Evolutionary conservation across 768 basidiomycete genomes (phyloP), one percentile per base, ranked within the genome.

Genomic region (Mrakia frigida): DNA sequence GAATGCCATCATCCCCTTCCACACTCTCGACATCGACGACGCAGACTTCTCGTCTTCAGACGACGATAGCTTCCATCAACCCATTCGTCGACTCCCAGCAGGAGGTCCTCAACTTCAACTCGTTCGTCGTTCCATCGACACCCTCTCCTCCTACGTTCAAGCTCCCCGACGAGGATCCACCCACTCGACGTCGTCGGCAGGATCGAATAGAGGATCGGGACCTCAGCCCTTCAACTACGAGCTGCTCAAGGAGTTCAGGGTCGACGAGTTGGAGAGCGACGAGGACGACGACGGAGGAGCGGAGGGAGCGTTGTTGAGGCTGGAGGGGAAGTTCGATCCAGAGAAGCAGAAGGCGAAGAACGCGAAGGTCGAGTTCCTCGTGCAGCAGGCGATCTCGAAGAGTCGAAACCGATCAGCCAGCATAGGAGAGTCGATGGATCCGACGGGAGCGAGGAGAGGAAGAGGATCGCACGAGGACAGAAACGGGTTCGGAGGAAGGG

Each of bases 301-400:
- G 25, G 92, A 93, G 43, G 91, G 89, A 10, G 93, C 94, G 25
- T 82, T 97, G 78, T 86, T 87, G 33, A 86, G 91, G 18, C 86
- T 97, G 53, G 93, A 96, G 82, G 94, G 93, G 0, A 89, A 93
- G 81, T 91, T 94, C 73, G 92, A 93, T 82, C 87, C 87, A 0
- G 85, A 88, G 77, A 87, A 88, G 80, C 88, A 90, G 81, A 37
- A 60, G 70, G 76, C 89, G 79, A 92, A 90, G 80, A 87, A 87
- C 50, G 86, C 86, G 68, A 92, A 93, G 82, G 91, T 94, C 5
- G 89, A 93, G 81, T 88, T 28, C 10, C 73, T 74, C 43, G 60
- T 74, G 18, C 35, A 68, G 39, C 35, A 68, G 65, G 65, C 65
- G 1, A 41, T 68, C 65, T 35, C 35, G 89, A 3, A 93, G 92